Conservation (phyloP, 106 monocot genomes). For the Platanthera guangdongensis region DNA sequence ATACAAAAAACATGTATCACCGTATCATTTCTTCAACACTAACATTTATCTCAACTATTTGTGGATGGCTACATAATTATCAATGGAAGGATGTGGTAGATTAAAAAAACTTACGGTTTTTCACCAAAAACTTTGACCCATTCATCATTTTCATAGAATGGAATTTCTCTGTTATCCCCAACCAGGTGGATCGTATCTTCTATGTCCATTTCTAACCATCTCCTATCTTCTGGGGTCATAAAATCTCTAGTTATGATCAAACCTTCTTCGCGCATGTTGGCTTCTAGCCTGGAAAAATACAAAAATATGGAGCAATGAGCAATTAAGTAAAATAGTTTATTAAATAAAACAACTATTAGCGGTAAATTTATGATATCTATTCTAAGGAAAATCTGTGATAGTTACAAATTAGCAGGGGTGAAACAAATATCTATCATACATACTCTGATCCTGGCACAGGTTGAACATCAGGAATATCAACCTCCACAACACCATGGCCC, state of each 20-base stretch:
- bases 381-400: background rate
- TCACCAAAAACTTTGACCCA: conserved; percentile 59
- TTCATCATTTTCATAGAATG: conserved; percentile 75
- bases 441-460: conserved; percentile 79
- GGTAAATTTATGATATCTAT: background rate
- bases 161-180: conserved; percentile 39
- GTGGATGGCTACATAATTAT: background rate
- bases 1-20: background rate
- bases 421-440: conserved; percentile 9
- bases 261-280: conserved; percentile 73
- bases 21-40: background rate
- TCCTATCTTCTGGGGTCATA: conserved; percentile 61
- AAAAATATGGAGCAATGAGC: background rate
- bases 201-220: conserved; percentile 83
- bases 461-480: conserved; percentile 72
- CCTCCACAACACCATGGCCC: conserved; percentile 82
- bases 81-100: background rate
- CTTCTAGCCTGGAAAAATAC: conserved; percentile 52
- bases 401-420: background rate
- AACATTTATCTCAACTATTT: background rate
- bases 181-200: conserved; percentile 47
- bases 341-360: background rate
- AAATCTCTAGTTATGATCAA: conserved; percentile 63
- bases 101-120: conserved; percentile 58
- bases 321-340: background rate